A percentile compares a stretch with the other conserved stretches of the same genome.
These are phyloP conservation scores for Globisporangium middletonii DNA, from an alignment of 352 stramenopile species.

Conservation along the genomic window DNA sequence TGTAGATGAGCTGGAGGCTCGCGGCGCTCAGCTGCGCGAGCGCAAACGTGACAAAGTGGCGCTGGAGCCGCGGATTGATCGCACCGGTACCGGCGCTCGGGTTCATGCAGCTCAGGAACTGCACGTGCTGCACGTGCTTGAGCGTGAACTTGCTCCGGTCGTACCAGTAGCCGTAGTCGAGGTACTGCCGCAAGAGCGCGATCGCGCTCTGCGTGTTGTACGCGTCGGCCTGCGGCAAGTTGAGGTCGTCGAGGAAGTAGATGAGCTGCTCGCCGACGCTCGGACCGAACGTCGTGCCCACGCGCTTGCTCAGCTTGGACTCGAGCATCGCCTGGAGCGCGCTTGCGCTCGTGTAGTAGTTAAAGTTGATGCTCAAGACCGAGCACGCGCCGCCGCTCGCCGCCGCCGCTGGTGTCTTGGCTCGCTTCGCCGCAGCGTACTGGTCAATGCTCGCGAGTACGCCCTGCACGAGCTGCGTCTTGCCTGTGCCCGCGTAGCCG, in stretches of 20 bases:
- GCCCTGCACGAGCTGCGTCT: constrained; percentile 91
- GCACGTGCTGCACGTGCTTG: constrained; percentile 92
- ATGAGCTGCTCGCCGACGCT: constrained; percentile 80
- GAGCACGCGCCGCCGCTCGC: constrained; percentile 21
- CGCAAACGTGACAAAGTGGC: constrained; percentile 95
- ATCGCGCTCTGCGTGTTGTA: constrained; percentile 95
- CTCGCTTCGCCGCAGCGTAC: constrained; percentile 17
- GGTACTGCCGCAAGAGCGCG: constrained; percentile 91
- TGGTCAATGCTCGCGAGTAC: constrained; percentile 53
- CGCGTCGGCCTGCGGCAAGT: constrained; percentile 91
- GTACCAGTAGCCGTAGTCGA: constrained; percentile 95
- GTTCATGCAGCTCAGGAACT: constrained; percentile 95
- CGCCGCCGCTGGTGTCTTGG: background rate
- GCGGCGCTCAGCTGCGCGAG: constrained; percentile 80
- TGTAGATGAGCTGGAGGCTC: constrained; percentile 92
- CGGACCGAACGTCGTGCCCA: constrained; percentile 80
- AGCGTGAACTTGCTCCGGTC: constrained; percentile 90
- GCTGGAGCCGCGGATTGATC: constrained; percentile 92
- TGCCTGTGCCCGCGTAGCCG: constrained; percentile 89
- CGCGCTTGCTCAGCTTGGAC: constrained; percentile 87
- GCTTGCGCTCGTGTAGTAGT: constrained; percentile 73
- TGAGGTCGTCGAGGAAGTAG: constrained; percentile 96
- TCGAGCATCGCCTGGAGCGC: constrained; percentile 82
- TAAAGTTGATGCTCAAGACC: constrained; percentile 83
- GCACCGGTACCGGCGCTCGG: constrained; percentile 89